Conservation (phyloP, 2,329 filamentous ascomycete species). For the Fusarium sp. region DNA sequence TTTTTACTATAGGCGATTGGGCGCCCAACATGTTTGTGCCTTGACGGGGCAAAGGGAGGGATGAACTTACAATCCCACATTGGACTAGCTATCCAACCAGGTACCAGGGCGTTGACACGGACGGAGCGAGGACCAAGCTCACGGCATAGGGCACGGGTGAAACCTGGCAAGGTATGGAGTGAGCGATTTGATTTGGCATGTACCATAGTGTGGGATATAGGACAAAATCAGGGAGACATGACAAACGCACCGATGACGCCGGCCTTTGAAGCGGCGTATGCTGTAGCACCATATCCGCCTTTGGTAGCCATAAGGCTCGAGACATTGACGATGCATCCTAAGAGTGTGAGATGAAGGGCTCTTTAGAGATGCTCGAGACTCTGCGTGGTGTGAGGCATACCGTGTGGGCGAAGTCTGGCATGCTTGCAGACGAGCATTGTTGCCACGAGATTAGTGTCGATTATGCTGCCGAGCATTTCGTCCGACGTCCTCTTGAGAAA, state of each 20-base stretch:
- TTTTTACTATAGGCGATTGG: constrained; percentile 18
- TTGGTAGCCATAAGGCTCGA: constrained; percentile 77
- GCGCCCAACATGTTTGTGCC: constrained; percentile 15
- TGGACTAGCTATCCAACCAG: constrained; percentile 82
- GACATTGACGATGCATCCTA: constrained; percentile 81
- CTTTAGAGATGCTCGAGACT: neutral
- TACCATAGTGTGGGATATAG: constrained; percentile 38
- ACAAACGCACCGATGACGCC: constrained; percentile 71
- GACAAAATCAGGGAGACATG: constrained; percentile 25
- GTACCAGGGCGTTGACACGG: constrained; percentile 81
- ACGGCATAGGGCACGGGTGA: constrained; percentile 72
- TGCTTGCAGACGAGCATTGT: constrained; percentile 70
- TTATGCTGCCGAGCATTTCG: constrained; percentile 62
- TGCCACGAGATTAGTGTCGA: constrained; percentile 75
- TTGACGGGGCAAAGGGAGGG: constrained; percentile 25
- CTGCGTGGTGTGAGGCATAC: constrained; percentile 34
- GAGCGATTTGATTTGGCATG: constrained; percentile 31
- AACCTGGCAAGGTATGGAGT: constrained; percentile 55
- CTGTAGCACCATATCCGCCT: constrained; percentile 73
- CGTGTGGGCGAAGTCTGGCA: constrained; percentile 48
- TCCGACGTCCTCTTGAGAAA: constrained; percentile 66
- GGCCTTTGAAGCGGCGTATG: constrained; percentile 83
- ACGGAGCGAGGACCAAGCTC: constrained; percentile 70
- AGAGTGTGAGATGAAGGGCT: constrained; percentile 8
- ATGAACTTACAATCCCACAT: constrained; percentile 75